Conservation (phyloP, 352 stramenopile species). For the Globisporangium orthogonon region DNA sequence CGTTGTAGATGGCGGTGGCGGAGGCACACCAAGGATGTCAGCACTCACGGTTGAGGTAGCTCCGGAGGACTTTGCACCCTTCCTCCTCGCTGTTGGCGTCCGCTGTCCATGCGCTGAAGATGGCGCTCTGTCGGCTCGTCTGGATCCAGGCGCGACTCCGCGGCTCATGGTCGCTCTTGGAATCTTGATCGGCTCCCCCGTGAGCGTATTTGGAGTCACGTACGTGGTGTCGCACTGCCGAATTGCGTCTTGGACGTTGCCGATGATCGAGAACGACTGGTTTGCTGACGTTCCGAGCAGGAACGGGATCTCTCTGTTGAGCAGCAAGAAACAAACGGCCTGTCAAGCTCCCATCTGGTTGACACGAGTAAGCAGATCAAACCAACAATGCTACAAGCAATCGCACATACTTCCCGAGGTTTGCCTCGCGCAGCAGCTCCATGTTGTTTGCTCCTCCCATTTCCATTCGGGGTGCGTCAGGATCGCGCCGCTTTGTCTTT, state of each 20-base stretch:
- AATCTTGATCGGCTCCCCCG: constrained; percentile 5
- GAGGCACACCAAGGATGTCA: constrained; percentile 11
- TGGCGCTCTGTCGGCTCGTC: neutral
- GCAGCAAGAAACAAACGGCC: neutral
- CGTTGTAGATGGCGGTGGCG: constrained; percentile 4
- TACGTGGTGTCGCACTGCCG: constrained; percentile 61
- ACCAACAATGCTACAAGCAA: neutral
- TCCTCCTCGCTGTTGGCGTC: neutral
- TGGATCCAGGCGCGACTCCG: neutral
- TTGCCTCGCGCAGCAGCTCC: constrained; percentile 51
- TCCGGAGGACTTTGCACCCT: neutral
- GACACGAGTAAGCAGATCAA: neutral
- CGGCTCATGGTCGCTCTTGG: neutral
- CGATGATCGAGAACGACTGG: constrained; percentile 65
- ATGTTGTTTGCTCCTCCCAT: constrained; percentile 36
- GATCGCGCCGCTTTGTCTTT: constrained; percentile 5
- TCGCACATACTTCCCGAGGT: constrained; percentile 49
- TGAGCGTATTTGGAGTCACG: constrained; percentile 22
- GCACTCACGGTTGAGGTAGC: constrained; percentile 3
- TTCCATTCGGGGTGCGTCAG: neutral
- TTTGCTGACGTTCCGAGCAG: constrained; percentile 48
- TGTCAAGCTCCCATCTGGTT: neutral
- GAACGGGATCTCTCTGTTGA: constrained; percentile 54
- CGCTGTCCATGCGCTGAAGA: neutral
- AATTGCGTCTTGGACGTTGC: constrained; percentile 66